Evolutionary conservation across 2,329 filamentous ascomycete species (phyloP), one percentile per base, ranked within the genome.

Genomic region (Curvularia spicifera): DNA sequence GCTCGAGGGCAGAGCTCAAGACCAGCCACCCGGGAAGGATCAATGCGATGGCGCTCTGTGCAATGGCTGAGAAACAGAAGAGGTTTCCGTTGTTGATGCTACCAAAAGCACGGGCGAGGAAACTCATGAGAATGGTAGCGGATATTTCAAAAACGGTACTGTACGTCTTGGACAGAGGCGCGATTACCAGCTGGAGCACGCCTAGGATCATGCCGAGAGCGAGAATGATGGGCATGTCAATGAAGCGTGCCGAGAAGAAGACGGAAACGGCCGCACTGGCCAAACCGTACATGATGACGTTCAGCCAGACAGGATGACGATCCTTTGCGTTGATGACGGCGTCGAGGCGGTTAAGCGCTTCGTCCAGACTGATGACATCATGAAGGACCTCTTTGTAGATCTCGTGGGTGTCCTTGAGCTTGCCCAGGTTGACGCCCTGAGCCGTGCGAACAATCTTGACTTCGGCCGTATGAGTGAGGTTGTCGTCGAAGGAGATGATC

Each of bases 401-500:
- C 60, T 89, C 84, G 68, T 93, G 89, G 2, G 89, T 84, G 65
- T 93, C 90, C 48, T 88, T 84, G 26, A 93, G 84, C 68, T 88
- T 89, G 35, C 89, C 89, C 0, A 93, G 80, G 70, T 93, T 87
- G 24, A 93, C 83, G 1, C 89, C 89, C 68, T 91, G 89, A 0
- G 80, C 77, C 0, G 86, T 83, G n/a, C 87, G 85, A 13, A 92
- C 87, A 43, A 93, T 83, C 78, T 91, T 90, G 63, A 92, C 89
- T 72, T 91, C 89, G n/a, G 89, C 88, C 0, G 89, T 91, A 68
- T 92, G 89, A n/a, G 57, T 57, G 28, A 57, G 50, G 15, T 40
- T 50, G 72, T 93, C 90, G 70, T 86, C 92, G 71, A 97, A 96
- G 4, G 91, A 94, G 71, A 96, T 91, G 59, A 97, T 89, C 93